phyloP scores from a whole-genome alignment of 331 rosid genomes.

The Spiraea crenata region DNA sequence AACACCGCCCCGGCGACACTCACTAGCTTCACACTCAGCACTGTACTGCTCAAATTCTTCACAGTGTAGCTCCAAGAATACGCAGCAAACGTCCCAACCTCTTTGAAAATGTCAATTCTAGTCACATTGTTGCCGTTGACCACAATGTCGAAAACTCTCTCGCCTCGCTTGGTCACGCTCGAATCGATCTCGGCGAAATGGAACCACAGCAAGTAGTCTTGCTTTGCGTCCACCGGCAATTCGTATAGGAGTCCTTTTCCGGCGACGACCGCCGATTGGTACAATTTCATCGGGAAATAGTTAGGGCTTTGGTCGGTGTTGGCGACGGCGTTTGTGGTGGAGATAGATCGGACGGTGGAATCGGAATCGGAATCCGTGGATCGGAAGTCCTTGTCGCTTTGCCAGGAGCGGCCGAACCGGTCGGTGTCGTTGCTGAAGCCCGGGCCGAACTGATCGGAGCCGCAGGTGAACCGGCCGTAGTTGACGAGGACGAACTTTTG shows the following conservation, averaged over 20 bases:
- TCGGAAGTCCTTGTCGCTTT: conserved; percentile 46
- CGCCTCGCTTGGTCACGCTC: conserved; percentile 52
- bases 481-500: conserved; percentile 51
- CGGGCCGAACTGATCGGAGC: conserved; percentile 78
- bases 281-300: conserved; percentile 71
- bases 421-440: conserved; percentile 75
- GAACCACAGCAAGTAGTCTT: conserved; percentile 84
- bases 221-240: conserved; percentile 79
- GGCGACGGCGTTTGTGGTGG: conserved; percentile 39
- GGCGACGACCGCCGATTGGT: conserved; percentile 49
- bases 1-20: conserved; percentile 62
- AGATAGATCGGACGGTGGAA: conserved; percentile 15
- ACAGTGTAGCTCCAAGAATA: conserved; percentile 62
- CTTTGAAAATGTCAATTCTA: conserved; percentile 59
- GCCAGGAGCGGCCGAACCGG: conserved; percentile 83
- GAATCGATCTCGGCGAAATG: conserved; percentile 86
- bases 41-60: conserved; percentile 64
- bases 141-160: conserved; percentile 72
- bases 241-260: conserved; percentile 44
- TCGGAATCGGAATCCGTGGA: neutral
- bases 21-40: conserved; percentile 59
- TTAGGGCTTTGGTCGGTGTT: conserved; percentile 65
- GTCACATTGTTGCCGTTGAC: conserved; percentile 58
- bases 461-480: conserved; percentile 73
- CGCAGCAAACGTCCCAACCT: conserved; percentile 74